phyloP scores from a whole-genome alignment of 805 yeast species.

The Yamadazyma phyllophila region DNA sequence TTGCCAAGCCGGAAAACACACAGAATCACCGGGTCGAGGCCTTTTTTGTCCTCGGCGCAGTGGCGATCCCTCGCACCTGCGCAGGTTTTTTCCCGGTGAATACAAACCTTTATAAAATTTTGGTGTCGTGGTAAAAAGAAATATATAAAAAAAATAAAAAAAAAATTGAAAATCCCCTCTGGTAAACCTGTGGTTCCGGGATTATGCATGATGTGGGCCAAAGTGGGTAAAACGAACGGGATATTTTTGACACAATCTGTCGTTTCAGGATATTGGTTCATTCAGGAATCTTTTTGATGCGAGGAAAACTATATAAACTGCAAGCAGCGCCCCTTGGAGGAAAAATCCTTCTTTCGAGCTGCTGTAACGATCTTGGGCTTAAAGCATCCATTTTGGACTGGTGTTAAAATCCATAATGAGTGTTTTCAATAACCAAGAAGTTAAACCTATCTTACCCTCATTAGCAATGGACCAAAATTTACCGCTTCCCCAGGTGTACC shows the following conservation, averaged over 20 bases:
- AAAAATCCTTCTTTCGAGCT: not conserved
- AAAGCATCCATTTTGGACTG: not conserved
- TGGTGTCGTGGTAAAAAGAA: too few relatives aligned
- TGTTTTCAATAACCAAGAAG: conserved; percentile 12
- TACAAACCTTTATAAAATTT: too few relatives aligned
- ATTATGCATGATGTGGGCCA: too few relatives aligned
- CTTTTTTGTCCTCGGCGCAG: not conserved
- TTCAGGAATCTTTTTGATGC: not conserved
- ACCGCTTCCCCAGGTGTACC: not conserved
- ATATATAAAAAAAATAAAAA: too few relatives aligned
- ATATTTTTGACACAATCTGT: conserved; percentile 10
- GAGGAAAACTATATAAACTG: conserved; percentile 1
- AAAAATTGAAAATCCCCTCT: too few relatives aligned
- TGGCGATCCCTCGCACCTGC: too few relatives aligned
- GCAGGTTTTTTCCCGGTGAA: too few relatives aligned
- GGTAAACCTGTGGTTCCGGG: too few relatives aligned
- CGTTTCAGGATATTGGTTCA: conserved; percentile 4
- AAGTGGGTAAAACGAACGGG: not conserved
- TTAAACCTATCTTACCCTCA: conserved; percentile 15
- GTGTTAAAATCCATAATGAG: conserved; percentile 2
- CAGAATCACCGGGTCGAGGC: not conserved
- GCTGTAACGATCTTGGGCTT: not conserved
- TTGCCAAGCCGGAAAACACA: not conserved
- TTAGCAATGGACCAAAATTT: conserved; percentile 2
- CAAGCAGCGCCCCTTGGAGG: not conserved